A percentile compares a stretch with the other conserved stretches of the same genome.
phyloP scores from a whole-genome alignment of 2,329 filamentous ascomycete species.

The Ophiostoma australiae region DNA sequence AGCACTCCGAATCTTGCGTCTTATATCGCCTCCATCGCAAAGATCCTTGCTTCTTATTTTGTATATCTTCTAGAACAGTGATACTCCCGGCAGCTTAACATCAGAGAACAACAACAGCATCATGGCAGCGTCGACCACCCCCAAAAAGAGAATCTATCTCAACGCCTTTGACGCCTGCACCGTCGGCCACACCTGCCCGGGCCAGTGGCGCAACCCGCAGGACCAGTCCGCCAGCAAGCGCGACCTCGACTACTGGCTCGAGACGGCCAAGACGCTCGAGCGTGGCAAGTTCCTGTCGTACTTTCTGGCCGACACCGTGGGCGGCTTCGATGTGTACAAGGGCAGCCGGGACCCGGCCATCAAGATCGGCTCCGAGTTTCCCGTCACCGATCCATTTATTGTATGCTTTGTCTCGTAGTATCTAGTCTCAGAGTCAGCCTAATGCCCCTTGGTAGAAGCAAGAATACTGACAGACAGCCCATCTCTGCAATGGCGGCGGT shows the following conservation, averaged over 20 bases:
- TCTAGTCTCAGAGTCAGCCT: too few relatives aligned
- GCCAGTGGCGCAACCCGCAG: conserved; percentile 22
- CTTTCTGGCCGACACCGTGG: conserved; percentile 23
- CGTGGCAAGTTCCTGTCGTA: conserved; percentile 19
- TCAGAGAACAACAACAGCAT: not conserved
- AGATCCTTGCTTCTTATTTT: not conserved
- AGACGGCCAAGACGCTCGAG: conserved; percentile 16
- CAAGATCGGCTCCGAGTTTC: conserved; percentile 15
- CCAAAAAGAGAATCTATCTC: conserved; percentile 2
- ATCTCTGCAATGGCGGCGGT: conserved; percentile 25
- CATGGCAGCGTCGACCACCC: not conserved
- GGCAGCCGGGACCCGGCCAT: conserved; percentile 17
- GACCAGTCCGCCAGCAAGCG: conserved; percentile 15
- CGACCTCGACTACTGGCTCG: conserved; percentile 17
- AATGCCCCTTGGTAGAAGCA: too few relatives aligned
- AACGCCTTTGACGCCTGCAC: not conserved
- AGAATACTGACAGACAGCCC: not conserved
- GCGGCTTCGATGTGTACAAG: conserved; percentile 25
- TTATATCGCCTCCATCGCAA: not conserved
- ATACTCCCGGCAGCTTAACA: too few relatives aligned
- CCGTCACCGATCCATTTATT: conserved; percentile 19
- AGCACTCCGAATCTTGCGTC: not conserved
- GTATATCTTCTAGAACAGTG: too few relatives aligned
- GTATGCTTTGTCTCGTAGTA: not conserved
- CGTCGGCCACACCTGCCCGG: conserved; percentile 17